These are phyloP conservation scores for Penicillium aurantiogriseum DNA, from an alignment of 2,329 filamentous ascomycete species.

Conservation along the genomic window DNA sequence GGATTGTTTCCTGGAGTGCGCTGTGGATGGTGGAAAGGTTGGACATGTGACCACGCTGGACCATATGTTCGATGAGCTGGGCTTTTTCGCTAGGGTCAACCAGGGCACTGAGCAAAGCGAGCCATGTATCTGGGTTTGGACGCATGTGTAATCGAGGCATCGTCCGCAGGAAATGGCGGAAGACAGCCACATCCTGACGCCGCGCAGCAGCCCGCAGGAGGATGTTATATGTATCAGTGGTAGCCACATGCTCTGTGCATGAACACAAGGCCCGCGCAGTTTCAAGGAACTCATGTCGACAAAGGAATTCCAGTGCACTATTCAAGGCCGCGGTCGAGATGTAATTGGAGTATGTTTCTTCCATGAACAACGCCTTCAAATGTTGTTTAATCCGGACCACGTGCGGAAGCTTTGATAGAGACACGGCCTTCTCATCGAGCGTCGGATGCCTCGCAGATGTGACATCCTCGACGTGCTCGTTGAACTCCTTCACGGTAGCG, in stretches of 20 bases:
- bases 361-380: slow-evolving; percentile 34
- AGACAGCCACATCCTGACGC: slow-evolving; percentile 40
- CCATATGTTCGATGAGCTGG: slow-evolving; percentile 33
- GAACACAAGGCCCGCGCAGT: slow-evolving; percentile 37
- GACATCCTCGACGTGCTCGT: slow-evolving; percentile 41
- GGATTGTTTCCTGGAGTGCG: slow-evolving; percentile 32
- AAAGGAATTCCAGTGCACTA: slow-evolving; percentile 39
- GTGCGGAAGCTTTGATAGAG: slow-evolving; percentile 9
- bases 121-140: slow-evolving; percentile 46
- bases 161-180: slow-evolving; percentile 37
- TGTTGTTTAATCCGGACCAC: slow-evolving; percentile 21
- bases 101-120: slow-evolving; percentile 37
- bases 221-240: slow-evolving; percentile 47
- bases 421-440: background rate
- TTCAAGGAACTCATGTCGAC: slow-evolving; percentile 31
- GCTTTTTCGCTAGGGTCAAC: slow-evolving; percentile 29
- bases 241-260: slow-evolving; percentile 36
- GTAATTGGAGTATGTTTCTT: slow-evolving; percentile 28
- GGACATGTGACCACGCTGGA: slow-evolving; percentile 32
- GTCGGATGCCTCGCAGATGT: slow-evolving; percentile 26
- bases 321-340: slow-evolving; percentile 46
- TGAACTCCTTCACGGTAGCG: slow-evolving; percentile 38
- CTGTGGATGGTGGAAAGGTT: slow-evolving; percentile 24
- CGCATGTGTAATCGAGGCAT: slow-evolving; percentile 41
- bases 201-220: slow-evolving; percentile 41